Evolutionary conservation across 225 moss, liverwort and hornwort species (phyloP), one percentile per base, ranked within the genome.

Genomic region (Antitrichia curtipendula): DNA sequence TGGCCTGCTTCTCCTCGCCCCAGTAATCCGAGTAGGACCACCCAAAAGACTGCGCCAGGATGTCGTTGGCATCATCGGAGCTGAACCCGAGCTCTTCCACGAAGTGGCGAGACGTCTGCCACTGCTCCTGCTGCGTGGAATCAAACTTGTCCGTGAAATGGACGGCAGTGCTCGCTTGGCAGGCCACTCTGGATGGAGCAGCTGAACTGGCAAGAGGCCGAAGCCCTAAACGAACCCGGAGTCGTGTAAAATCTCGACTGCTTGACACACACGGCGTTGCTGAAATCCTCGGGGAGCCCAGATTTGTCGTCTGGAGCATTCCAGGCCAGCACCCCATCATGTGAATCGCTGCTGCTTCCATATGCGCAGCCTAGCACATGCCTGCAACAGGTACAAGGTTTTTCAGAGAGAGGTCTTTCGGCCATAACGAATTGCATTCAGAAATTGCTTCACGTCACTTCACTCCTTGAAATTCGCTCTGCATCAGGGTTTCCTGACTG

Each of bases 21-120:
- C 97, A 97, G 82, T 90, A 97, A 18, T 93, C 93, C 50, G 97
- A 97, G 34, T 93, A 93, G 22, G 94, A 92, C 96, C 97, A 97
- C 21, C 97, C 96, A 88, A 96, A 97, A 52, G 95, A 95, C 90
- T 93, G 96, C 58, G 93, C 95, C 70, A 97, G 91, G 83, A 97
- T 87, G 81, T 88, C 91, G 79, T 95, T 90, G 65, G 95, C 93
- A 32, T 95, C 97, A 19, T 95, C 94, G 29, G 84, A 7, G 50
- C 62, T 88, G 84, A 96, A 94, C 29, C 96, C 96, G 36, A 96
- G 66, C 38, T 90, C 91, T 81, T 95, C 94, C 84, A 97, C 88
- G 50, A 93, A 89, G 56, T 88, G 88, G 52, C 93, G 94, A 15
- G 94, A 90, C 71, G 77, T 86, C 61, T 90, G 85, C 97, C 96